Conservation (phyloP, 2,329 filamentous ascomycete genomes). For the Alternaria gansuensis region DNA sequence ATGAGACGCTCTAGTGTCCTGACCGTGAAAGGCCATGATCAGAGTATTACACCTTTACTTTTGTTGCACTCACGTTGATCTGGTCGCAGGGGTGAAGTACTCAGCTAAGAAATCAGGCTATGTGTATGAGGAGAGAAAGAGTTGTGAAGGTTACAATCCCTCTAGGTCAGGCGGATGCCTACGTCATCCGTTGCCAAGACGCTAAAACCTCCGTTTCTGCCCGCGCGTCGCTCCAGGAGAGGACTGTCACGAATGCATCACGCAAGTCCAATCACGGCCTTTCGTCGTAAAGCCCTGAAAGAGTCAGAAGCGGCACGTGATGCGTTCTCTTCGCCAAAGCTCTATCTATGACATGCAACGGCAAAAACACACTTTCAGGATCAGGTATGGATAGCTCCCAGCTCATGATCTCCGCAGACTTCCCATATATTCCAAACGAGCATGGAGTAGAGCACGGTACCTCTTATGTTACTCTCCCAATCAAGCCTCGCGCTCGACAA, state of each 20-base stretch:
- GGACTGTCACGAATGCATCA: not conserved
- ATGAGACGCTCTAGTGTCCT: not conserved
- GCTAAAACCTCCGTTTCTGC: not conserved
- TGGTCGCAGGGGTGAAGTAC: no score
- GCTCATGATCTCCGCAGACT: not conserved
- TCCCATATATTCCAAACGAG: not conserved
- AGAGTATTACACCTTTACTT: not conserved
- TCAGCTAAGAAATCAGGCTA: no score
- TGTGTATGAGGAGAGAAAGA: not conserved
- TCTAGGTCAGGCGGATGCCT: not conserved
- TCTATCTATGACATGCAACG: accelerated
- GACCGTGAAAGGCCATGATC: not conserved
- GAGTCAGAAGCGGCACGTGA: not conserved
- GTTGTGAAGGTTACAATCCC: not conserved
- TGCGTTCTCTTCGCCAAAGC: accelerated
- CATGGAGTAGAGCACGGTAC: not conserved
- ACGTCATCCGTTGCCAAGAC: not conserved
- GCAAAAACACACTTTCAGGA: not conserved
- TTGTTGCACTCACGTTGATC: not conserved
- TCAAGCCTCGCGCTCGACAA: not conserved
- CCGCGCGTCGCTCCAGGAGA: not conserved
- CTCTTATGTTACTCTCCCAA: not conserved
- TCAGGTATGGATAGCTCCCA: not conserved
- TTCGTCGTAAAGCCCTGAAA: not conserved
- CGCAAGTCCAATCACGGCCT: not conserved